Conservation (phyloP, 768 basidiomycete species). For the Boletus edulis region DNA sequence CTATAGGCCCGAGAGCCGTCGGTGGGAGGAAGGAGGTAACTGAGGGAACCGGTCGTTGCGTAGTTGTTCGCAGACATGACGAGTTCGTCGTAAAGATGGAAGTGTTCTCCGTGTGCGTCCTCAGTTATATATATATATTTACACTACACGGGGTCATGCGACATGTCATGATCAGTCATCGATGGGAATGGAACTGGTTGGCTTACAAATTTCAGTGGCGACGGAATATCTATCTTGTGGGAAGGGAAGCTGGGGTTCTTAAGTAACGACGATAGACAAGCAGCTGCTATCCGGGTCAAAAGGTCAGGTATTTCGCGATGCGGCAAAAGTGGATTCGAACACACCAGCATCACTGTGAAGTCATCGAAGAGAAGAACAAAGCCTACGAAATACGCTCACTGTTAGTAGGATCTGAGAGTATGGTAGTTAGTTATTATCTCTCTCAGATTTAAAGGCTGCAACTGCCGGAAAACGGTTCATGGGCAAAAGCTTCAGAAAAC, state of each 20-base stretch:
- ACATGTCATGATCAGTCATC: not conserved
- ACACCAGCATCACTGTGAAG: no score
- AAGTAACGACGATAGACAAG: not conserved
- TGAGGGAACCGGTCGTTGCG: slow-evolving; percentile 16
- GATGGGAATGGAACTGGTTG: not conserved
- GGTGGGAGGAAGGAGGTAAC: slow-evolving; percentile 15
- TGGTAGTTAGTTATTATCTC: no score
- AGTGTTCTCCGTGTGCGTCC: not conserved
- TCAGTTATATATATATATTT: slow-evolving; percentile 27
- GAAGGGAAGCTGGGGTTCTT: not conserved
- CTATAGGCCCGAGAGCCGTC: slow-evolving; percentile 19
- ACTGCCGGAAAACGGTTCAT: no score
- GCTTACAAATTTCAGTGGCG: not conserved
- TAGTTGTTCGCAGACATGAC: slow-evolving; percentile 12
- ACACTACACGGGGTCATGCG: not conserved
- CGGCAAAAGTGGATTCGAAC: no score
- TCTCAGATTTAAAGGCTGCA: no score
- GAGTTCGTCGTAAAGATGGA: no score
- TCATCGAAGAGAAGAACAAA: no score
- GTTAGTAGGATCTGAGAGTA: no score
- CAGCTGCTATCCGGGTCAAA: no score
- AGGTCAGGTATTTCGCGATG: no score
- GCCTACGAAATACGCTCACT: no score
- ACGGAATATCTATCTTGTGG: not conserved
- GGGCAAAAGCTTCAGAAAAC: not conserved